Conservation (phyloP, 2,329 filamentous ascomycete species). For the Xylaria sp. region DNA sequence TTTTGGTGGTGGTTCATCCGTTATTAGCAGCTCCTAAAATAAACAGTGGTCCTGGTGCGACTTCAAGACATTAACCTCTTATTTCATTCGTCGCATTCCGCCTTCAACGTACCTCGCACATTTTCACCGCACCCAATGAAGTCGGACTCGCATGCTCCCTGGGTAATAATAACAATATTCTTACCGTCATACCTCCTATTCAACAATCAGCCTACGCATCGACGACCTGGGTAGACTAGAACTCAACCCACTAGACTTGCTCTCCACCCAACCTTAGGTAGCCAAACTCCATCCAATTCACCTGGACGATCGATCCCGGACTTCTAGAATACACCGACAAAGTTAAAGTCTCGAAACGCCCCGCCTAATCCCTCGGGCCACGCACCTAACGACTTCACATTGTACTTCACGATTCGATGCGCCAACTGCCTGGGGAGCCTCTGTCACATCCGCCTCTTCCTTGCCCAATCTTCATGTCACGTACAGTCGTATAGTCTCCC, state of each 20-base stretch:
- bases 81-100: slow-evolving; percentile 26
- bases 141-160: slow-evolving; percentile 1
- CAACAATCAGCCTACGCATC: slow-evolving; percentile 3
- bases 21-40: background rate
- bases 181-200: slow-evolving; percentile 3
- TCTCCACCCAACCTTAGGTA: background rate
- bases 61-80: slow-evolving; percentile 17
- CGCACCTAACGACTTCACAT: slow-evolving; percentile 6
- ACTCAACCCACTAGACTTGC: background rate
- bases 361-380: slow-evolving; percentile 1
- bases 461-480: slow-evolving; percentile 34
- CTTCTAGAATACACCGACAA: background rate
- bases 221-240: background rate
- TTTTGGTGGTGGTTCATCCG: background rate
- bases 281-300: no score
- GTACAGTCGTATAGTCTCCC: slow-evolving; percentile 32
- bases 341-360: background rate
- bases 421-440: slow-evolving; percentile 27
- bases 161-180: background rate
- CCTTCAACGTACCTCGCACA: slow-evolving; percentile 19
- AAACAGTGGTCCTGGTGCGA: slow-evolving; percentile 5
- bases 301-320: slow-evolving; percentile 1
- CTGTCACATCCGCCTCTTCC: slow-evolving; percentile 8
- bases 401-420: slow-evolving; percentile 33
- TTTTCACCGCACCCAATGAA: slow-evolving; percentile 21